Evolutionary conservation across 2,329 filamentous ascomycete species (phyloP).

Genomic region (Juglanconis oblonga): DNA sequence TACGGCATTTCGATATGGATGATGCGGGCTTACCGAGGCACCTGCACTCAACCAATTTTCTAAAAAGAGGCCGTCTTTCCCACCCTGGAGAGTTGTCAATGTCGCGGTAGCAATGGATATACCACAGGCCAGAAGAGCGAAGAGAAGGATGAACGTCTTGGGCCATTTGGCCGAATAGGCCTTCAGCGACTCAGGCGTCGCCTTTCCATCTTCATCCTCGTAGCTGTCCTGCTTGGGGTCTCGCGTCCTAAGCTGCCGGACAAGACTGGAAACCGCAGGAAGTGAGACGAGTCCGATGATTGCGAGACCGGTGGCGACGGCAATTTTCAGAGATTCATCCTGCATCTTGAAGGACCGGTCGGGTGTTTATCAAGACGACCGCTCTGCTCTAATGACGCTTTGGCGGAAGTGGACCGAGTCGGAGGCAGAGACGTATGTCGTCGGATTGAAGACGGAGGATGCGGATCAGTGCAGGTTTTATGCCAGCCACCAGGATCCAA

Average conservation of each 20-base stretch:
- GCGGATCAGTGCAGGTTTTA: slow-evolving; percentile 24
- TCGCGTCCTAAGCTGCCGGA: slow-evolving; percentile 25
- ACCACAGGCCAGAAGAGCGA: slow-evolving; percentile 51
- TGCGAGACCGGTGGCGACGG: slow-evolving; percentile 26
- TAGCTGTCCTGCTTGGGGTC: slow-evolving; percentile 48
- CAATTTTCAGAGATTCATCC: slow-evolving; percentile 26
- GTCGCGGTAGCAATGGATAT: slow-evolving; percentile 57
- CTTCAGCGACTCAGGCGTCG: slow-evolving; percentile 59
- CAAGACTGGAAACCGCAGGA: slow-evolving; percentile 28
- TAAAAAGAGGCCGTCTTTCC: slow-evolving; percentile 39
- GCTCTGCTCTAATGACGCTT: background rate
- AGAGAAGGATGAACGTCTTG: slow-evolving; percentile 52
- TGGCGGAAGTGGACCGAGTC: background rate
- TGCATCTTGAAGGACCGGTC: slow-evolving; percentile 21
- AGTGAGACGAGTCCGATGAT: slow-evolving; percentile 28
- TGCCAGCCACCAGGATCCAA: slow-evolving; percentile 31
- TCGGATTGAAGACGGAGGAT: slow-evolving; percentile 28
- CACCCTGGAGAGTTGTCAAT: slow-evolving; percentile 40
- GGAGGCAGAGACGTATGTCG: background rate
- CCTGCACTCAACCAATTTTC: slow-evolving; percentile 59
- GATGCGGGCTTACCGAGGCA: slow-evolving; percentile 58
- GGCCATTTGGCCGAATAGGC: slow-evolving; percentile 60
- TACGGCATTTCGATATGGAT: too few relatives aligned
- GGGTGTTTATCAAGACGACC: background rate
- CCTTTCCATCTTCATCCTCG: slow-evolving; percentile 67